phyloP scores from a whole-genome alignment of 352 stramenopile genomes.

The Discostella stelligera region DNA sequence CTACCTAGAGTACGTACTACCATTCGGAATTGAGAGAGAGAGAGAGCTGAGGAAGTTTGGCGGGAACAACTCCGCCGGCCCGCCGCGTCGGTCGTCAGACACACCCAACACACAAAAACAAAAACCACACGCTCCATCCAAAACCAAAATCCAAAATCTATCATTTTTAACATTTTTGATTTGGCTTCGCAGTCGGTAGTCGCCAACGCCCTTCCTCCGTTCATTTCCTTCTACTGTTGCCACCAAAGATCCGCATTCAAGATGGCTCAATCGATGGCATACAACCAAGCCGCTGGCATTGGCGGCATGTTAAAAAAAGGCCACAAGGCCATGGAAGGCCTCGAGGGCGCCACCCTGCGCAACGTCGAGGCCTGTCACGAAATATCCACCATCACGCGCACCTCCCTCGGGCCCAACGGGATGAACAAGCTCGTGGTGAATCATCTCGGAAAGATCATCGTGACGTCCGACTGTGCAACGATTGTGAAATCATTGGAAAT shows the following conservation, averaged over 20 bases:
- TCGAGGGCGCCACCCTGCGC: constrained; percentile 94
- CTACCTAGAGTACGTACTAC: no score
- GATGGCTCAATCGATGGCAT: constrained; percentile 86
- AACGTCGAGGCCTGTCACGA: constrained; percentile 99
- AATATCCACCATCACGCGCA: constrained; percentile 95
- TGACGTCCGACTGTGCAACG: constrained; percentile 98
- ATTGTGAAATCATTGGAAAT: constrained; percentile 98
- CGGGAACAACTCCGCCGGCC: no score
- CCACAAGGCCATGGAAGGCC: constrained; percentile 85
- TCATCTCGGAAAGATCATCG: constrained; percentile 99
- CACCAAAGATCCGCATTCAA: neutral
- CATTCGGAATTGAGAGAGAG: no score
- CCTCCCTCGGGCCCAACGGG: constrained; percentile 97
- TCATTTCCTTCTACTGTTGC: neutral
- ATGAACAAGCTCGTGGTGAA: constrained; percentile 99
- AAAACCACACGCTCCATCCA: no score
- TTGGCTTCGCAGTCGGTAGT: neutral
- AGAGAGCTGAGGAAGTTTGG: no score
- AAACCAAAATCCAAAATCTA: no score
- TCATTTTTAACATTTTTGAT: neutral
- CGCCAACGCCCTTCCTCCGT: neutral
- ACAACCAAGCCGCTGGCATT: constrained; percentile 94
- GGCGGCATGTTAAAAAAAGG: constrained; percentile 98
- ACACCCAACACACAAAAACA: no score
- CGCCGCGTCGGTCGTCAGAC: no score